Evolutionary conservation across 83 land plant species (phyloP), one percentile per base, ranked within the genome.

Genomic region (Picea mariana): DNA sequence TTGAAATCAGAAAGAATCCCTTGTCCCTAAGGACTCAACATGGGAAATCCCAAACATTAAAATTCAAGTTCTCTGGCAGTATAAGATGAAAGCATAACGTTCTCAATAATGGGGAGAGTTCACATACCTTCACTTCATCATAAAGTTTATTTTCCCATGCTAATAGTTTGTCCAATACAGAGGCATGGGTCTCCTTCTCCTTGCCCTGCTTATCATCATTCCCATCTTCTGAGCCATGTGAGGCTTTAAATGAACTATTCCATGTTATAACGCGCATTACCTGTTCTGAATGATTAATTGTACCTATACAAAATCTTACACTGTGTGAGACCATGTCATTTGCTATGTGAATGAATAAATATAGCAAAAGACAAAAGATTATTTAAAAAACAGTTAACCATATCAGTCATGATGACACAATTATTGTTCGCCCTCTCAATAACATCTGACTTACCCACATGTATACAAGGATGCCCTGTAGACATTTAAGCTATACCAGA

Each of bases 81-180:
- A 68, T 68, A 24, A 31, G 21, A 68, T 24, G 34, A 17, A 68
- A 24, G 18, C 72, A 13, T 24, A 31, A 67, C 11, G 60, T 58
- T 58, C 60, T 58, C 60, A 13, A 13, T 58, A 12, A 58, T 9
- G 49, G 49, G 16, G 20, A 52, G 60, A 34, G 44, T 38, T 13
- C 40, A 58, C 40, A 47, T 80, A 97, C 99, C 99, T 97, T 97
- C 26, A 97, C 99, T 93, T 97, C 99, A 65, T 91, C 90, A 84
- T 90, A 93, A 9, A 97, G 92, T 83, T 97, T 97, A 81, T 97
- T 97, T 71, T 97, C 99, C 99, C 99, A 97, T 68, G 99, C 98
- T 16, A 91, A 87, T 81, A 97, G 83, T 72, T 92, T 91, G 82
- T 97, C 99, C 86, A 97, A 77, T 13, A 94, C 85, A 62, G 93